A percentile compares a stretch with the other conserved stretches of the same genome.
Evolutionary conservation across 176 grass and related monocot genomes (phyloP).

Genomic region (Avena atlantica): DNA sequence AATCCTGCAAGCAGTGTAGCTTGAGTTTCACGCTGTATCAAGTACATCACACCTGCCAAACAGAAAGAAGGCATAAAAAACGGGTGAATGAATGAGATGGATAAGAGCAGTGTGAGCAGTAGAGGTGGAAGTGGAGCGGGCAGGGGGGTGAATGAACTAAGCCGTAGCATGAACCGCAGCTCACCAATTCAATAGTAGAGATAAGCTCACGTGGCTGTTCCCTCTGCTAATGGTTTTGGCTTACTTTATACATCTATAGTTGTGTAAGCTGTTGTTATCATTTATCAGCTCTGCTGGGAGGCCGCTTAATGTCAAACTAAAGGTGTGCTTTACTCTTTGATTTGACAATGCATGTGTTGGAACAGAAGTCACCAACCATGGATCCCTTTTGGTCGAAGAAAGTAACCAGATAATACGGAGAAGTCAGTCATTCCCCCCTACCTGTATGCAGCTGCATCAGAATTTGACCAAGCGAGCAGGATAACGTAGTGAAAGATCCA

Average conservation of each 20-base stretch:
- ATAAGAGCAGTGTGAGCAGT: background rate
- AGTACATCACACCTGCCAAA: conserved; percentile 72
- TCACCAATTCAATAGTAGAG: conserved; percentile 24
- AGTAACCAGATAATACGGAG: conserved; percentile 24
- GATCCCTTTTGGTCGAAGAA: conserved; percentile 4
- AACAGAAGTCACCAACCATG: background rate
- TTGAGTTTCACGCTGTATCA: conserved; percentile 87
- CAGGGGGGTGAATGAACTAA: background rate
- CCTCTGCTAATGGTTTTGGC: conserved; percentile 2
- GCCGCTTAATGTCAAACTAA: background rate
- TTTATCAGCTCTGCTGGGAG: background rate
- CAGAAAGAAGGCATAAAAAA: conserved; percentile 28
- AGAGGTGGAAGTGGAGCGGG: background rate
- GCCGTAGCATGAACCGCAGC: background rate
- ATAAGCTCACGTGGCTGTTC: background rate
- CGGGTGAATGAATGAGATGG: conserved; percentile 23
- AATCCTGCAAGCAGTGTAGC: conserved; percentile 58
- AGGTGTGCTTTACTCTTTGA: background rate
- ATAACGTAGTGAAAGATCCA: conserved; percentile 93
- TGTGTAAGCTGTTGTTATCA: background rate
- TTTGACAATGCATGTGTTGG: background rate
- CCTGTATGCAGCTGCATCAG: conserved; percentile 97
- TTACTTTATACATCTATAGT: conserved; percentile 15
- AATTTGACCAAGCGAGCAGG: conserved; percentile 86
- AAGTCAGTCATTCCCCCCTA: conserved; percentile 32